These are phyloP conservation scores for Chlorella sp. DNA, from an alignment of 139 green algal genomes.

Conservation along the genomic window DNA sequence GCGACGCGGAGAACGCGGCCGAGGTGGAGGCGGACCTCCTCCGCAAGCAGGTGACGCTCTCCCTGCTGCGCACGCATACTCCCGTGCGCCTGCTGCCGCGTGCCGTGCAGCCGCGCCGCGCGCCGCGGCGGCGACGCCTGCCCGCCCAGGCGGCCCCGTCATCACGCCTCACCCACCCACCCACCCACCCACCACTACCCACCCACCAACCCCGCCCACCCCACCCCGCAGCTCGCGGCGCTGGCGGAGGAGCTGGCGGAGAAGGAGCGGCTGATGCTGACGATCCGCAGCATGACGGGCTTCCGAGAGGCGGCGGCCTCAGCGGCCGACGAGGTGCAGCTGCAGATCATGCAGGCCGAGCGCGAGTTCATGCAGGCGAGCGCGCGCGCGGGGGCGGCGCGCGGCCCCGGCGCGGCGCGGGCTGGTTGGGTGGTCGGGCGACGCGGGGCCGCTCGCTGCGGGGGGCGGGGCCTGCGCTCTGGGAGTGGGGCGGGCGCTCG, in stretches of 20 bases:
- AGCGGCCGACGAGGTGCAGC: background rate
- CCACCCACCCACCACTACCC: background rate
- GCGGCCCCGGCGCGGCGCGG: too few relatives aligned
- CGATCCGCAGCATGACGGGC: constrained; percentile 14
- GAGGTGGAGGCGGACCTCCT: constrained; percentile 38
- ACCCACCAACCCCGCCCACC: background rate
- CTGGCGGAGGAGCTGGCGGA: constrained; percentile 45
- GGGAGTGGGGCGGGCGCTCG: too few relatives aligned
- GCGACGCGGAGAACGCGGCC: background rate
- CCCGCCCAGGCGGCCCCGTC: background rate
- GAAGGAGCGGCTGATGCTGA: constrained; percentile 34
- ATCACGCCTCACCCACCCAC: background rate
- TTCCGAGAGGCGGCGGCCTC: background rate
- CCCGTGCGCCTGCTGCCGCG: background rate
- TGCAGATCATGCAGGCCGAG: constrained; percentile 51
- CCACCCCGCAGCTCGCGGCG: constrained; percentile 15
- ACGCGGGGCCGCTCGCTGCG: too few relatives aligned
- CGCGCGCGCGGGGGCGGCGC: too few relatives aligned
- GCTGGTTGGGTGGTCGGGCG: too few relatives aligned
- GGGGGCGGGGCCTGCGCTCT: too few relatives aligned
- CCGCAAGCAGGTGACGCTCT: constrained; percentile 20
- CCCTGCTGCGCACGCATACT: background rate
- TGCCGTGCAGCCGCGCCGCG: background rate
- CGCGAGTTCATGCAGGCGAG: constrained; percentile 51
- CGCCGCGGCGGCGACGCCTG: too few relatives aligned